Evolutionary conservation across 2,329 filamentous ascomycete genomes (phyloP), one percentile per base, ranked within the genome.

Genomic region (Plenodomus biglobosus): DNA sequence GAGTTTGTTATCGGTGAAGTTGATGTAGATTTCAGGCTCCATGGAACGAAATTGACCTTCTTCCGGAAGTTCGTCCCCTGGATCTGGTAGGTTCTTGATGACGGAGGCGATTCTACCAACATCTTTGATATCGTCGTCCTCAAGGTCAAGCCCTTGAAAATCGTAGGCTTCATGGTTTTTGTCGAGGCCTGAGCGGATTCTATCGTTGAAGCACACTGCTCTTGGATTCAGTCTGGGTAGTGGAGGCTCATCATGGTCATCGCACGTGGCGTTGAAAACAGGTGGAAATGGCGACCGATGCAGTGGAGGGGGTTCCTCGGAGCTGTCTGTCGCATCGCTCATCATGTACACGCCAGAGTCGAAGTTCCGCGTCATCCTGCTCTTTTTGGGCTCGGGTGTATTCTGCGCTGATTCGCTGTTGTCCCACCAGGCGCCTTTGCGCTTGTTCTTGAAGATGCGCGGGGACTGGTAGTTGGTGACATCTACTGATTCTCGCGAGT

Each of bases 321-420:
- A 59, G 48, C 51, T 53, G 22, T 55, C 55, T 20, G 52, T 56
- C 3, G 55, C 55, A 41, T 69, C 65, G 49, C 68, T 69, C 48
- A 61, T 50, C 62, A 69, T 62, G 30, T 56, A 68, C 11, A 69
- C 55, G 5, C 65, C 68, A 0, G 64, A 67, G 46, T 70, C 68
- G 36, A 61, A 59, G 37, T 69, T 67, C 39, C 66, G 59, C 19
- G 56, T 52, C 19, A 69, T 58, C 35, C 60, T 66, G 1, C 59
- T 44, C 53, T 64, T 65, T 47, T 69, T 69, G 7, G 51, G 44
- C 27, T 53, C 54, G 20, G 53, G 48, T 40, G 48, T 52, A 13
- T 42, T 49, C 32, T 58, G 55, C 8, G 54, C 38, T 3, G 53
- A 54, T 16, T 53, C 54, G 54, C 40, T 46, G 6, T 44, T 55